These are phyloP conservation scores for Carpinus viminea DNA, from an alignment of 306 rosid genomes.

Conservation along the genomic window DNA sequence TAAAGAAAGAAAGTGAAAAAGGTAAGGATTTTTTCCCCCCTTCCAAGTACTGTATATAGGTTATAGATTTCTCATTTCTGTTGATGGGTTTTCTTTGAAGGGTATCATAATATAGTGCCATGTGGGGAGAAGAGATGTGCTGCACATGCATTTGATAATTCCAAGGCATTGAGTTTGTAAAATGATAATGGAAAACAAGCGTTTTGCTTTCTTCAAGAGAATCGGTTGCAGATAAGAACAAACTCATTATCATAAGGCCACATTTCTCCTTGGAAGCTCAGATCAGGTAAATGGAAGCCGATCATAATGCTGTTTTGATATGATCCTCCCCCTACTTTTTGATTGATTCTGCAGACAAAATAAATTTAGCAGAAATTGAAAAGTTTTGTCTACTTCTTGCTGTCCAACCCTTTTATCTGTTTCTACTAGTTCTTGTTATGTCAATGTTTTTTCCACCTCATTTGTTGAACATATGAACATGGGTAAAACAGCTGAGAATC, in stretches of 20 bases:
- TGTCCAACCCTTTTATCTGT: background rate
- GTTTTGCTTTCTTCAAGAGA: constrained; percentile 41
- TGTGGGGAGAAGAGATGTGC: constrained; percentile 38
- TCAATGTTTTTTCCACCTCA: background rate
- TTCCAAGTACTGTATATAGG: background rate
- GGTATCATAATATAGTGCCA: constrained; percentile 32
- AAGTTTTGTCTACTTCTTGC: background rate
- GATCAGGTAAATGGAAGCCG: constrained; percentile 19
- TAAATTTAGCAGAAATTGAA: no score
- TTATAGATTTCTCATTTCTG: background rate
- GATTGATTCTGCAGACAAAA: no score
- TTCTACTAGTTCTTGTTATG: background rate
- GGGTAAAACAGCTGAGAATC: constrained; percentile 40
- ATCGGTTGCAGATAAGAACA: constrained; percentile 41
- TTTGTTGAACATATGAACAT: constrained; percentile 26
- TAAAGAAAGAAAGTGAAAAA: constrained; percentile 7
- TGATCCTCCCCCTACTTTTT: background rate
- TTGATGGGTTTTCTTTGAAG: constrained; percentile 22
- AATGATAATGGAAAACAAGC: constrained; percentile 36
- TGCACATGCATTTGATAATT: constrained; percentile 51
- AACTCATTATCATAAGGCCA: constrained; percentile 1
- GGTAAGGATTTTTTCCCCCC: background rate
- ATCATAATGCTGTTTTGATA: background rate
- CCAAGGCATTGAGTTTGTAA: constrained; percentile 44
- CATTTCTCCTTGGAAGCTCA: constrained; percentile 10